phyloP scores from a whole-genome alignment of 176 grass and related monocot genomes.

The Pontederia paniculata region DNA sequence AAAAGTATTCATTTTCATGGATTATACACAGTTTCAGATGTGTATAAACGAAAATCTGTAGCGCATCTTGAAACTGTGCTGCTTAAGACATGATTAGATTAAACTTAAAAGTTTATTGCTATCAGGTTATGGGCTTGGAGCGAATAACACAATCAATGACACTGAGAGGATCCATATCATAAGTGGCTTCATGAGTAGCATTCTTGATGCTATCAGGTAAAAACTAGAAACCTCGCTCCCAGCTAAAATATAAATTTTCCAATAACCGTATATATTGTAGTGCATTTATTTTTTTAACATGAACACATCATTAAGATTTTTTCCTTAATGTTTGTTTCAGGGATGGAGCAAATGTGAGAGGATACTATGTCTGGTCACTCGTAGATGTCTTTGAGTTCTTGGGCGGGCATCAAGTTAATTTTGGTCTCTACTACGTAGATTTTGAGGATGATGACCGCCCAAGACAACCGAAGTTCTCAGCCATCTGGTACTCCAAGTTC shows the following conservation, averaged over 20 bases:
- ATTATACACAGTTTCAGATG: too few relatives aligned
- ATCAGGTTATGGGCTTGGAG: conserved; percentile 28
- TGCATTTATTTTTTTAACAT: too few relatives aligned
- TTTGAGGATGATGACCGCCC: conserved; percentile 29
- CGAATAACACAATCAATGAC: conserved; percentile 33
- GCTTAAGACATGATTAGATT: too few relatives aligned
- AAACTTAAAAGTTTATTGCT: too few relatives aligned
- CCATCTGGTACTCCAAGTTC: conserved; percentile 41
- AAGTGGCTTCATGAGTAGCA: conserved; percentile 31
- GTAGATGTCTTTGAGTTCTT: conserved; percentile 55
- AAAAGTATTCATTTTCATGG: too few relatives aligned
- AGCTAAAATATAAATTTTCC: too few relatives aligned
- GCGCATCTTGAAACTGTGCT: background rate
- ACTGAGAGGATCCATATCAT: conserved; percentile 43
- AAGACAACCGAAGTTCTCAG: conserved; percentile 40
- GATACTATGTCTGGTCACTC: conserved; percentile 54
- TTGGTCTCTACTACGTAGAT: conserved; percentile 55
- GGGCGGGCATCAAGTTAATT: conserved; percentile 23
- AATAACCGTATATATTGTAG: too few relatives aligned
- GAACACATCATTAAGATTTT: too few relatives aligned
- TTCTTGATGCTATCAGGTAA: conserved; percentile 35
- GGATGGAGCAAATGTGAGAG: conserved; percentile 55
- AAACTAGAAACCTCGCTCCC: too few relatives aligned
- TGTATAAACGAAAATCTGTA: too few relatives aligned
- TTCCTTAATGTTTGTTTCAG: conserved; percentile 23